These are phyloP conservation scores for Tilletia walkeri DNA, from an alignment of 1,284 basidiomycete species.

Conservation along the genomic window DNA sequence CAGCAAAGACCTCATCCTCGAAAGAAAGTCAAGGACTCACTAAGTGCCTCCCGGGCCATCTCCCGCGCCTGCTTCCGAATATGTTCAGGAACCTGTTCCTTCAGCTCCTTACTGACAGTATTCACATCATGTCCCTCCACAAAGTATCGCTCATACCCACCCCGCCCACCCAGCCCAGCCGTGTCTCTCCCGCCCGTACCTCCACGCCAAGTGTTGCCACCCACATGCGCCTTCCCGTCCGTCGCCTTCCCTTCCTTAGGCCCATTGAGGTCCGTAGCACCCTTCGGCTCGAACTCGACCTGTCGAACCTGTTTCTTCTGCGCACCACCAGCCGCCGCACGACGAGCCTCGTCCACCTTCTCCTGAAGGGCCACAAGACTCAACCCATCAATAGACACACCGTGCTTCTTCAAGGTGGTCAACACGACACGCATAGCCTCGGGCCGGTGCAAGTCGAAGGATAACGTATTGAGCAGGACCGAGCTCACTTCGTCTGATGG, in stretches of 20 bases:
- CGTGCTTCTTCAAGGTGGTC: slow-evolving; percentile 45
- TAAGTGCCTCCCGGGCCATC: slow-evolving; percentile 56
- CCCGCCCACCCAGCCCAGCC: slow-evolving; percentile 54
- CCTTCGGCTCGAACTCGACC: slow-evolving; percentile 37
- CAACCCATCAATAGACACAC: slow-evolving; percentile 42
- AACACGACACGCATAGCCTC: slow-evolving; percentile 54
- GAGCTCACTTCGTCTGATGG: slow-evolving; percentile 52
- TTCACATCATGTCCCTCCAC: slow-evolving; percentile 52
- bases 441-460: slow-evolving; percentile 55
- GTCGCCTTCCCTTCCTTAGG: slow-evolving; percentile 55
- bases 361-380: slow-evolving; percentile 42
- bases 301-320: slow-evolving; percentile 39
- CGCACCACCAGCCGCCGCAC: slow-evolving; percentile 28
- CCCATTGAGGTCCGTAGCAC: slow-evolving; percentile 40
- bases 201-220: slow-evolving; percentile 57
- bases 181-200: slow-evolving; percentile 56
- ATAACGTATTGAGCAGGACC: slow-evolving; percentile 56
- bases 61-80: slow-evolving; percentile 54
- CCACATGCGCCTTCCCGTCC: slow-evolving; percentile 51
- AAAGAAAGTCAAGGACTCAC: slow-evolving; percentile 12
- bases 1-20: not conserved
- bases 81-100: slow-evolving; percentile 54
- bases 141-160: slow-evolving; percentile 47
- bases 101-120: slow-evolving; percentile 52
- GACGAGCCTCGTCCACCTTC: slow-evolving; percentile 26